These are phyloP conservation scores for Cercospora nicotianae DNA, from an alignment of 2,329 filamentous ascomycete species.

Conservation along the genomic window DNA sequence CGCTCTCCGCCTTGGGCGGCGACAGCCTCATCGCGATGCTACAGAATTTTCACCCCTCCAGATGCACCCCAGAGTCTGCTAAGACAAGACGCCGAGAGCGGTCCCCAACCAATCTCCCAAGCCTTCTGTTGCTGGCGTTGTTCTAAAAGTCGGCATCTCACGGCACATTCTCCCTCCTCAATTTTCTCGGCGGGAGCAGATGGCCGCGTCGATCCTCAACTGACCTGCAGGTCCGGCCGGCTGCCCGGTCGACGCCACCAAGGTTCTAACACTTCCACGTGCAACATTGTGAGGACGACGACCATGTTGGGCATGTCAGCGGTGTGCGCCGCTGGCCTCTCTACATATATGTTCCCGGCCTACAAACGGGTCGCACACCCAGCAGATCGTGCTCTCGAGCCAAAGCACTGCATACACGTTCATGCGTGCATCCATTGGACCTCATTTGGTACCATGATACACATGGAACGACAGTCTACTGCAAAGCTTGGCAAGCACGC, in stretches of 20 bases:
- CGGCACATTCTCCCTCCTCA: background rate
- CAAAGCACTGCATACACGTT: background rate
- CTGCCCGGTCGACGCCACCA: background rate
- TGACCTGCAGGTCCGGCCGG: constrained; percentile 8
- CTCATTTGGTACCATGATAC: background rate
- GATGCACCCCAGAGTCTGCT: constrained; percentile 5
- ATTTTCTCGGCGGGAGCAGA: background rate
- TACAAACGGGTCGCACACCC: background rate
- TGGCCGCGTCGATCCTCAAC: constrained; percentile 9
- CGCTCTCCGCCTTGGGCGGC: background rate
- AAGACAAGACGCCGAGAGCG: background rate
- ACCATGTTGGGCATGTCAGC: background rate
- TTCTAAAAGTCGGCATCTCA: constrained; percentile 2
- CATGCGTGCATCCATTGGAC: background rate
- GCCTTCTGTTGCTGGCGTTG: background rate
- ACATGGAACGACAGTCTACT: background rate
- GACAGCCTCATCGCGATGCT: background rate
- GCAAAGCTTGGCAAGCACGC: background rate
- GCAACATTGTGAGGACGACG: background rate
- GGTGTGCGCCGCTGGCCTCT: background rate
- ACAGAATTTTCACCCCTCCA: background rate
- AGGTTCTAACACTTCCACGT: background rate
- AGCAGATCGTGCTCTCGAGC: background rate
- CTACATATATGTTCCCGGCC: background rate
- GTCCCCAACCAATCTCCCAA: constrained; percentile 2